These are phyloP conservation scores for Colletotrichum agaves DNA, from an alignment of 2,329 filamentous ascomycete genomes.

Conservation along the genomic window DNA sequence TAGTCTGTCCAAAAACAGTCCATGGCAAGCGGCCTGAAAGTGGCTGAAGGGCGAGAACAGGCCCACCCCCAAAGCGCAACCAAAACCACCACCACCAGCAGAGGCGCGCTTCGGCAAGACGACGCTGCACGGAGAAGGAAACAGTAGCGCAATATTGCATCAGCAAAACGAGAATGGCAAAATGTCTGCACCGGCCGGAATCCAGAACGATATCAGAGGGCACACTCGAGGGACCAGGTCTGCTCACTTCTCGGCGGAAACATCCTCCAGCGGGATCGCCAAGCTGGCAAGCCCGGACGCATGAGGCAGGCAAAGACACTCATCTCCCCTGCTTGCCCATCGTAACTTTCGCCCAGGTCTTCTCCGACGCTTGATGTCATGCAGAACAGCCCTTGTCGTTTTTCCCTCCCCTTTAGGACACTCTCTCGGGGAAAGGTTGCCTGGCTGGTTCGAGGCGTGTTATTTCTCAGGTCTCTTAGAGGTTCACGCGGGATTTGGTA, in stretches of 20 bases:
- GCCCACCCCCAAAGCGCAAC: slow-evolving; percentile 29
- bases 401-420: slow-evolving; percentile 13
- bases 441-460: slow-evolving; percentile 11
- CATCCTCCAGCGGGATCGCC: slow-evolving; percentile 26
- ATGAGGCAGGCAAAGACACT: slow-evolving; percentile 36
- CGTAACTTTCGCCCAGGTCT: slow-evolving; percentile 24
- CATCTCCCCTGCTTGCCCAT: slow-evolving; percentile 30
- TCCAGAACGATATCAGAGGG: slow-evolving; percentile 11
- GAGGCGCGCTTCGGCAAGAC: slow-evolving; percentile 31
- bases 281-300: slow-evolving; percentile 37
- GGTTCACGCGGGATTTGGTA: slow-evolving; percentile 18
- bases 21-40: slow-evolving; percentile 31
- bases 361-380: slow-evolving; percentile 32
- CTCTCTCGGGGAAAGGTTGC: slow-evolving; percentile 1
- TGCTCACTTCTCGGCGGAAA: slow-evolving; percentile 6
- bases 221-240: neutral
- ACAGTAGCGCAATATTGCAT: slow-evolving; percentile 36
- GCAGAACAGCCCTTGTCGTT: slow-evolving; percentile 23
- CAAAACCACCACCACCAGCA: slow-evolving; percentile 3
- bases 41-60: slow-evolving; percentile 27
- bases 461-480: slow-evolving; percentile 1
- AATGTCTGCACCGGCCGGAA: slow-evolving; percentile 27
- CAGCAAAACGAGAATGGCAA: slow-evolving; percentile 32
- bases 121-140: slow-evolving; percentile 25
- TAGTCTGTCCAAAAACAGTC: slow-evolving; percentile 22